Conservation (phyloP, 805 yeast species). For the Babjeviella inositovora region DNA sequence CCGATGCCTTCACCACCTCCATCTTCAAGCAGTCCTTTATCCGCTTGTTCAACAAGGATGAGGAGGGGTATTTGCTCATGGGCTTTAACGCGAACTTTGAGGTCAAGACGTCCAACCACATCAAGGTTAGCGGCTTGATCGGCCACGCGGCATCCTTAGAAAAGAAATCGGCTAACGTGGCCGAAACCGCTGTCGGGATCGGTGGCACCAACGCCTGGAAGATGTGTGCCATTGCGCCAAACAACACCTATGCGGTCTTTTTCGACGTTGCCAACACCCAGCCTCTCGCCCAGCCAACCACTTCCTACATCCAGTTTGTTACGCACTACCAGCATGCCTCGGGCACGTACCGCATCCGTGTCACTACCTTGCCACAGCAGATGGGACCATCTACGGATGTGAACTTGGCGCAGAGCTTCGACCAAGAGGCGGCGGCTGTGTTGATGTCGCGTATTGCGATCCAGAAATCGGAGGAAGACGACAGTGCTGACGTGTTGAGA, state of each 20-base stretch:
- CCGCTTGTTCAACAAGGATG: conserved; percentile 77
- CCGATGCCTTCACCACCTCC: conserved; percentile 90
- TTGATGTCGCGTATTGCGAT: conserved; percentile 85
- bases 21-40: conserved; percentile 86
- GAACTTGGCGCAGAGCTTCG: conserved; percentile 49
- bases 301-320: conserved; percentile 60
- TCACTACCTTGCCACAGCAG: conserved; percentile 62
- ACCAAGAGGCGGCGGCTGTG: conserved; percentile 97
- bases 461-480: conserved; percentile 57
- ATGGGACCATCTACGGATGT: conserved; percentile 31
- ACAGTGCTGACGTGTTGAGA: conserved; percentile 82
- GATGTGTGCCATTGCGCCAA: conserved; percentile 72
- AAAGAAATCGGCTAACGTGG: conserved; percentile 52
- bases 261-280: conserved; percentile 54
- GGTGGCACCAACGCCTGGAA: conserved; percentile 89
- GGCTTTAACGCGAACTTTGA: conserved; percentile 85
- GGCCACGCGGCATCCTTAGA: conserved; percentile 79
- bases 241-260: conserved; percentile 77
- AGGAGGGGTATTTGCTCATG: conserved; percentile 72
- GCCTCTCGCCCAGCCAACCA: conserved; percentile 10
- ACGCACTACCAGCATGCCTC: conserved; percentile 93
- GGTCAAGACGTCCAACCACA: conserved; percentile 73
- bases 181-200: conserved; percentile 86
- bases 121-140: conserved; percentile 82
- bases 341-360: conserved; percentile 78